phyloP scores from a whole-genome alignment of 2,329 filamentous ascomycete species.

The Xylariomycetidae sp. region DNA sequence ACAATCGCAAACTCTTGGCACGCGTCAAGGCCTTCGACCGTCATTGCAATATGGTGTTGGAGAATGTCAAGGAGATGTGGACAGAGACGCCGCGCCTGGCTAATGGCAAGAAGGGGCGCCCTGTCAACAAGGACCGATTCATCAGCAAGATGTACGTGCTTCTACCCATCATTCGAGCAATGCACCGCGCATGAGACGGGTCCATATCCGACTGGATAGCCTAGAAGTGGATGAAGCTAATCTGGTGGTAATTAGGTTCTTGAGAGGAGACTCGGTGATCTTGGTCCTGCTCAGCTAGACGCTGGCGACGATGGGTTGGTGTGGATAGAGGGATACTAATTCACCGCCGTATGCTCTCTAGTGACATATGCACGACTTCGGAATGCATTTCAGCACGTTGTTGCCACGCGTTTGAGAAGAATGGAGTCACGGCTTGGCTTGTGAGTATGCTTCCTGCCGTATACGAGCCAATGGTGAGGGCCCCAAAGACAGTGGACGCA shows the following conservation, averaged over 20 bases:
- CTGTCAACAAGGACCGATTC: constrained; percentile 96
- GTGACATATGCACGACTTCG: no score
- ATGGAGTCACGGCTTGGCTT: no score
- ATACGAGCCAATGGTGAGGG: no score
- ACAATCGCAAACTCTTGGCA: constrained; percentile 96
- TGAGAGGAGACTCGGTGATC: constrained; percentile 83
- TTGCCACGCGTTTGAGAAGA: no score
- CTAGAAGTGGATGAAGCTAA: neutral
- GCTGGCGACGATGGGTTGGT: no score
- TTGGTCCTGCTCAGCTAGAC: constrained; percentile 75
- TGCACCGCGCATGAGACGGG: constrained; percentile 1
- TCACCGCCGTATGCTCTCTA: no score
- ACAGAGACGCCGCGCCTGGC: constrained; percentile 82
- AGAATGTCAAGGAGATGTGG: constrained; percentile 99
- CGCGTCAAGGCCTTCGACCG: constrained; percentile 98
- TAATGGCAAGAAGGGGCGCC: constrained; percentile 79
- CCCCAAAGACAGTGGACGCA: no score
- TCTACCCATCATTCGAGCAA: neutral
- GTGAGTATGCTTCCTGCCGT: no score
- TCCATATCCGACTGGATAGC: neutral
- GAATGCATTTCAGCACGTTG: no score
- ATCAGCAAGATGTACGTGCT: constrained; percentile 86
- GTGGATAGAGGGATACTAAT: no score
- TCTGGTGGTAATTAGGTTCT: constrained; percentile 51
- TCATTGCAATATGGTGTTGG: constrained; percentile 98